Evolutionary conservation across 495 filamentous ascomycete genomes (phyloP).

Genomic region (Talaromyces liani): DNA sequence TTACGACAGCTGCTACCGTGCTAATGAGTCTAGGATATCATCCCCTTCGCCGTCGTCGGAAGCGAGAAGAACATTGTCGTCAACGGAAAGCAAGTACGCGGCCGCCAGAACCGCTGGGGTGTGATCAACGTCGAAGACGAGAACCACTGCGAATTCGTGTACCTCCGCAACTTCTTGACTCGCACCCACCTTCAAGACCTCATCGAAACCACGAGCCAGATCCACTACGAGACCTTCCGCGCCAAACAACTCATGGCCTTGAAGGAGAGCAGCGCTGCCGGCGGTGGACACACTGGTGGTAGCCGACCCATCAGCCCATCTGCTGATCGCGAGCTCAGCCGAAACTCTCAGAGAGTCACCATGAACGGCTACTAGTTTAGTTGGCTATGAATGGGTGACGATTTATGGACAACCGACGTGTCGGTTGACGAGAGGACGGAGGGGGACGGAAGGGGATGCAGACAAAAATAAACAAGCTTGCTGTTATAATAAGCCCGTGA

Average conservation of each 20-base stretch:
- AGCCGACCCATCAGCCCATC: slow-evolving; percentile 92
- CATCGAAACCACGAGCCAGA: slow-evolving; percentile 99
- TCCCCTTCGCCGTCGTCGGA: slow-evolving; percentile 96
- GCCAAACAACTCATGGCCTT: slow-evolving; percentile 96
- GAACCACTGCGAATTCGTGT: slow-evolving; percentile 99
- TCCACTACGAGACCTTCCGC: slow-evolving; percentile 99
- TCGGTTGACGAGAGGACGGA: background rate
- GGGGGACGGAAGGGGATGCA: background rate
- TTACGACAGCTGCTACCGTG: background rate
- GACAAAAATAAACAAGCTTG: slow-evolving; percentile 3
- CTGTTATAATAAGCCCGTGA: slow-evolving; percentile 3
- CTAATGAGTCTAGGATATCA: slow-evolving; percentile 58
- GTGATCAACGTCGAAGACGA: slow-evolving; percentile 99
- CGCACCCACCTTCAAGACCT: slow-evolving; percentile 95
- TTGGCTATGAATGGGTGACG: background rate
- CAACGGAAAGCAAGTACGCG: slow-evolving; percentile 94
- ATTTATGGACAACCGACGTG: background rate
- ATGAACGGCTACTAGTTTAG: slow-evolving; percentile 87
- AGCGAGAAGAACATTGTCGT: slow-evolving; percentile 97
- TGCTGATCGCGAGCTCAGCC: slow-evolving; percentile 91
- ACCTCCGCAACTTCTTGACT: slow-evolving; percentile 94
- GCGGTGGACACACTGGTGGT: slow-evolving; percentile 52
- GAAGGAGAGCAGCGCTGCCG: slow-evolving; percentile 91
- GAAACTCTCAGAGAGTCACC: slow-evolving; percentile 89
- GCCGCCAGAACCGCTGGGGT: slow-evolving; percentile 97